Evolutionary conservation across 345 rosid species (phyloP), one percentile per base, ranked within the genome.

Genomic region (Salix caprea): DNA sequence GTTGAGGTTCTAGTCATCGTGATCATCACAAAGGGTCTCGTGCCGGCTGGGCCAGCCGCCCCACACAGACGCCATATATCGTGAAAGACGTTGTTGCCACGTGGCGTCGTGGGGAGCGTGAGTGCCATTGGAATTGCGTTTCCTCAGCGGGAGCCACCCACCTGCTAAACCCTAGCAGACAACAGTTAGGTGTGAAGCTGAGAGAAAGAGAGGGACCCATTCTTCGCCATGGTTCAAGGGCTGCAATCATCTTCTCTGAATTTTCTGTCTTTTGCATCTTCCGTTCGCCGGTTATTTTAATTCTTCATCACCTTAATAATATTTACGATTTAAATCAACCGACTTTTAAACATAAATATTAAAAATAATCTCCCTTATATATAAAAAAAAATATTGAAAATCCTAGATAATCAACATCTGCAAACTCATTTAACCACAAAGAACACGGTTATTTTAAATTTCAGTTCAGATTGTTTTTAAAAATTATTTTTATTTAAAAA

Each of bases 1-100:
- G 61, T 36, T 32, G 24, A 9, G 26, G 72, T 3, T 75, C 42
- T 61, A 80, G 82, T 76, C 82, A 85, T 24, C 69, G 44, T 56
- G 48, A 15, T 15, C 70, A 56, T 37, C 64, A 24, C 28, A 44
- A 76, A 74, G 82, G 75, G 64, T 71, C 80, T 81, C 80, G 86
- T 87, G 86, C 87, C 78, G 75, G 69, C 83, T 32, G 80, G 67
- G 64, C 82, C 82, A 71, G 83, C 70, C 71, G 76, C 26, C 60
- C 71, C 67, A 16, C 40, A 37, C 42, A 15, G 39, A 23, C 72
- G 12, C 15, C 2, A 7, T 64, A 64, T 9, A 64, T 19, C 64
- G 64, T 9, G 64, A 9, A 14, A 28, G 37, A 64, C 62, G 10
- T n/a, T 37, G 0, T 8, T 2, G 8, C 71, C 71, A 23, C 71